Conservation (phyloP, 1,284 basidiomycete species). For the Malassezia dermatis region DNA sequence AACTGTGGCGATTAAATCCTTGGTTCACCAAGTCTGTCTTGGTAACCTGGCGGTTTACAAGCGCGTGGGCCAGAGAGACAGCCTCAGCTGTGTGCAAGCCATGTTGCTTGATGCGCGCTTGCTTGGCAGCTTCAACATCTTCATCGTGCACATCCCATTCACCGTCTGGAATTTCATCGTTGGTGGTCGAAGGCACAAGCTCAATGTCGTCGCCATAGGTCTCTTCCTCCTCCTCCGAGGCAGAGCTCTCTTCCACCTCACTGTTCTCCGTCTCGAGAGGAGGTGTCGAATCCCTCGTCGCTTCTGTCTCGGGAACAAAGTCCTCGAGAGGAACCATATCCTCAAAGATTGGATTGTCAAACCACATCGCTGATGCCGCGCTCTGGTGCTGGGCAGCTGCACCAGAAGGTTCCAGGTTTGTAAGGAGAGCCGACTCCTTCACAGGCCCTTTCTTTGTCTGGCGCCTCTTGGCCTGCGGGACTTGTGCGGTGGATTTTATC, state of each 20-base stretch:
- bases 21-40: conserved; percentile 82
- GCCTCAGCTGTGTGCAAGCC: conserved; percentile 85
- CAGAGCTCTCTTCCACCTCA: conserved; percentile 34
- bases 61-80: conserved; percentile 76
- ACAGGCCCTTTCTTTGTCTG: conserved; percentile 23
- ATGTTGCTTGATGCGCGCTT: conserved; percentile 63
- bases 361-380: conserved; percentile 67
- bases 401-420: not conserved
- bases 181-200: conserved; percentile 52
- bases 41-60: conserved; percentile 84
- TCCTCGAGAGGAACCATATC: conserved; percentile 56
- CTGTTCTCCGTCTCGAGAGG: conserved; percentile 40
- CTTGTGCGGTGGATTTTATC: not conserved
- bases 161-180: conserved; percentile 63
- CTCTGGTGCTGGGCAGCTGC: conserved; percentile 36
- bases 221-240: conserved; percentile 21
- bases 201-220: conserved; percentile 34
- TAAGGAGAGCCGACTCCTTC: conserved; percentile 1
- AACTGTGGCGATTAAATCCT: conserved; percentile 79
- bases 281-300: conserved; percentile 49
- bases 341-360: conserved; percentile 84
- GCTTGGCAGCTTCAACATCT: conserved; percentile 65
- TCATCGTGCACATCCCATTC: conserved; percentile 70
- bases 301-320: conserved; percentile 39
- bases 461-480: not conserved